These are phyloP conservation scores for Bipolaris victoriae DNA, from an alignment of 2,329 filamentous ascomycete species.

Conservation along the genomic window DNA sequence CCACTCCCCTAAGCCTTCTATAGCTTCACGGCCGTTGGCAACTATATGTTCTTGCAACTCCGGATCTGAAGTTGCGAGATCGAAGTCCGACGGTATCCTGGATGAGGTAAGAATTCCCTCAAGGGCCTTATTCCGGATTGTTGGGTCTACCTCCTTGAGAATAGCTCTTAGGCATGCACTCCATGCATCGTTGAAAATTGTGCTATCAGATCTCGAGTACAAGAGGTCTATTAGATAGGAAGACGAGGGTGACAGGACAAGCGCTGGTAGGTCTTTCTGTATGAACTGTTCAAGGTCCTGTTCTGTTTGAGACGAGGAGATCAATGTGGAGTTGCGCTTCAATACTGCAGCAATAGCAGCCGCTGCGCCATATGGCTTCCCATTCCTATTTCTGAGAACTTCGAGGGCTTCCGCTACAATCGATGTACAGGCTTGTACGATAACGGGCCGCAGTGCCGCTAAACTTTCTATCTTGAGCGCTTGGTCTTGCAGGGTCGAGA, in stretches of 20 bases:
- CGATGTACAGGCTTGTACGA: slow-evolving; percentile 48
- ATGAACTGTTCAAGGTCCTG: slow-evolving; percentile 56
- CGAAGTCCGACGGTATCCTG: slow-evolving; percentile 44
- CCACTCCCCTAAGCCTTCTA: slow-evolving; percentile 45
- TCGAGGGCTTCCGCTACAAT: slow-evolving; percentile 59
- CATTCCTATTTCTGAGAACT: slow-evolving; percentile 61
- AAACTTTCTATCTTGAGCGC: slow-evolving; percentile 17
- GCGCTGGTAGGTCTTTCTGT: slow-evolving; percentile 59
- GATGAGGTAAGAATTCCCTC: slow-evolving; percentile 45
- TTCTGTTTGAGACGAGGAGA: slow-evolving; percentile 52
- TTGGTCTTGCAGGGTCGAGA: slow-evolving; percentile 59
- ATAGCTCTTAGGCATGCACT: slow-evolving; percentile 37
- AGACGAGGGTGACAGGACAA: slow-evolving; percentile 73
- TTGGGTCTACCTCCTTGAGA: slow-evolving; percentile 36
- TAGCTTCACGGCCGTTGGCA: slow-evolving; percentile 36
- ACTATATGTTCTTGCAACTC: slow-evolving; percentile 48
- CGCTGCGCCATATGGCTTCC: slow-evolving; percentile 71
- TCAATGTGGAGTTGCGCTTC: slow-evolving; percentile 51
- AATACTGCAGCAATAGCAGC: slow-evolving; percentile 62
- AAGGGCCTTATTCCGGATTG: slow-evolving; percentile 36
- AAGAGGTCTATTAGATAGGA: slow-evolving; percentile 70
- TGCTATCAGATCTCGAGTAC: slow-evolving; percentile 52
- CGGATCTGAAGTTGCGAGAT: slow-evolving; percentile 43
- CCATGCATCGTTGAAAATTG: slow-evolving; percentile 41
- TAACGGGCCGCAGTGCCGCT: slow-evolving; percentile 14